Evolutionary conservation across 2,329 filamentous ascomycete genomes (phyloP).

Genomic region (Plectosphaerella sp.): DNA sequence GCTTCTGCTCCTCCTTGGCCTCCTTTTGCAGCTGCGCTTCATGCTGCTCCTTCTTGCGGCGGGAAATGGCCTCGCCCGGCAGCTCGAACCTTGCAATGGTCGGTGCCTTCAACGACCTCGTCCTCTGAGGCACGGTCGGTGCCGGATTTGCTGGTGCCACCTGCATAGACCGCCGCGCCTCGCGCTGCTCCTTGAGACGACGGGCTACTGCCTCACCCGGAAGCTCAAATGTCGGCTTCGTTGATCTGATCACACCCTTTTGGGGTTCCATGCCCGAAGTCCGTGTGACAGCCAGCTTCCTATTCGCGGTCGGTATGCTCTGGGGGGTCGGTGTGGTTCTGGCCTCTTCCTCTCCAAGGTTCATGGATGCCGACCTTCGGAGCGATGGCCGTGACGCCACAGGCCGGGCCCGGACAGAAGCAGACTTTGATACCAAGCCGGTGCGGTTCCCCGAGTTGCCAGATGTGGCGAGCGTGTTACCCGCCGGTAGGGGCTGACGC

Average conservation of each 20-base stretch:
- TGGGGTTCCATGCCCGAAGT: slow-evolving; percentile 35
- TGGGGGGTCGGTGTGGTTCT: slow-evolving; percentile 16
- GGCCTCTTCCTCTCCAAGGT: slow-evolving; percentile 21
- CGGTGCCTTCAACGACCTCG: slow-evolving; percentile 46
- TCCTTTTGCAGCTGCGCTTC: slow-evolving; percentile 51
- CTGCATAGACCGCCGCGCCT: slow-evolving; percentile 44
- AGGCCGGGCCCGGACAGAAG: slow-evolving; percentile 37
- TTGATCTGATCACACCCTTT: slow-evolving; percentile 48
- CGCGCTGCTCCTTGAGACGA: slow-evolving; percentile 53
- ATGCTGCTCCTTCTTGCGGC: slow-evolving; percentile 50
- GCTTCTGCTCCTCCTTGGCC: slow-evolving; percentile 56
- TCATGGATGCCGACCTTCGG: slow-evolving; percentile 37
- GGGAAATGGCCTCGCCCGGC: slow-evolving; percentile 57
- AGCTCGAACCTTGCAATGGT: slow-evolving; percentile 57
- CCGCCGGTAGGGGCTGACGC: not conserved
- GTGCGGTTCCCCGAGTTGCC: not conserved
- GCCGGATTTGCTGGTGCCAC: slow-evolving; percentile 7
- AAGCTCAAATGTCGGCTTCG: slow-evolving; percentile 55
- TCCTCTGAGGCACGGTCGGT: slow-evolving; percentile 33
- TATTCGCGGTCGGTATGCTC: slow-evolving; percentile 13
- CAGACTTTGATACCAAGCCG: slow-evolving; percentile 22
- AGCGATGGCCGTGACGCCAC: slow-evolving; percentile 29
- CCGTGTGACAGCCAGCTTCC: slow-evolving; percentile 21
- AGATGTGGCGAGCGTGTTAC: not conserved
- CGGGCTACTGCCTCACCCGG: slow-evolving; percentile 58